phyloP scores from a whole-genome alignment of 768 basidiomycete species.

The Suillus hirtellus region DNA sequence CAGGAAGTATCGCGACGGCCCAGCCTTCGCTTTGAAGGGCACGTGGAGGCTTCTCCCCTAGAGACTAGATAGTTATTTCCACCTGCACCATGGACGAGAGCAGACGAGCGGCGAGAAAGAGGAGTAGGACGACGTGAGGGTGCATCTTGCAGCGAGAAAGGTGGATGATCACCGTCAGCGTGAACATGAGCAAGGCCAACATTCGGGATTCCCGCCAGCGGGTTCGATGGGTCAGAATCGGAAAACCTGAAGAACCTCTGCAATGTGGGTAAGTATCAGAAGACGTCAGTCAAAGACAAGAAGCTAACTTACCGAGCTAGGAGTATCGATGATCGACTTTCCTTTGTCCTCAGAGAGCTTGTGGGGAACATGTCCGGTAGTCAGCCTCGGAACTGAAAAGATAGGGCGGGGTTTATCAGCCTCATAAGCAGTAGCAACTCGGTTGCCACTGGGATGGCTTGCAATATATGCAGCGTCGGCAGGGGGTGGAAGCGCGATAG shows the following conservation, averaged over 20 bases:
- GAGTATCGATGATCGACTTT: neutral
- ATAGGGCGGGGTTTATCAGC: neutral
- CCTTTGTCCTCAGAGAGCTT: neutral
- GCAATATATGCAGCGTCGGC: slow-evolving; percentile 43
- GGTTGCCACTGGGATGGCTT: slow-evolving; percentile 17
- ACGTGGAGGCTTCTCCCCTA: slow-evolving; percentile 4
- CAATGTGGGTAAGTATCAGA: neutral
- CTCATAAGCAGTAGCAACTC: neutral
- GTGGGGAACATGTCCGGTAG: neutral
- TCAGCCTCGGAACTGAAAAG: neutral
- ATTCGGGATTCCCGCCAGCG: neutral
- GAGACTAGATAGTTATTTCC: slow-evolving; percentile 31
- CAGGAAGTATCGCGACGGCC: slow-evolving; percentile 16
- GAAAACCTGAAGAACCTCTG: slow-evolving; percentile 6
- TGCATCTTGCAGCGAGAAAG: neutral
- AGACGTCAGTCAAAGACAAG: neutral
- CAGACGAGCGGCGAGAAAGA: slow-evolving; percentile 22
- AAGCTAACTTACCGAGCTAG: neutral
- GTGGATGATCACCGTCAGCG: neutral
- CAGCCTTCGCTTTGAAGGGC: neutral
- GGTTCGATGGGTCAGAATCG: neutral
- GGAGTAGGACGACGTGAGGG: slow-evolving; percentile 3
- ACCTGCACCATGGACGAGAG: slow-evolving; percentile 26
- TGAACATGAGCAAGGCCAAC: neutral
- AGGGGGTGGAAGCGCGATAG: slow-evolving; percentile 38